Conservation (phyloP, 2,329 filamentous ascomycete genomes). For the Leptographium radiaticola region DNA sequence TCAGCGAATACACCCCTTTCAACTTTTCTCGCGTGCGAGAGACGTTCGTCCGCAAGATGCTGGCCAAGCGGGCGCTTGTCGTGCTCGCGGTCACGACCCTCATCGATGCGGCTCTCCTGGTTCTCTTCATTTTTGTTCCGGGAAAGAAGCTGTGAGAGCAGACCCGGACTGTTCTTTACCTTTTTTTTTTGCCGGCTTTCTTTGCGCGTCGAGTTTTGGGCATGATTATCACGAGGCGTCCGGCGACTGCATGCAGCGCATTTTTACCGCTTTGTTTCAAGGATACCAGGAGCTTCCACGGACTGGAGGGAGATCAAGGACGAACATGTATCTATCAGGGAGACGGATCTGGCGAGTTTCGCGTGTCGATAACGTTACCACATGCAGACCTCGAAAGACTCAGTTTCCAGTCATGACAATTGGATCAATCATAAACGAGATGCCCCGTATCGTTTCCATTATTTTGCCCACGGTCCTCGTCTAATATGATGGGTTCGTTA, state of each 20-base stretch:
- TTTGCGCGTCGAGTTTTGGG: background rate
- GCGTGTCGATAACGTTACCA: background rate
- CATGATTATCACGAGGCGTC: conserved; percentile 1
- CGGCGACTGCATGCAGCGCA: background rate
- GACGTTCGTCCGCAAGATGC: conserved; percentile 75
- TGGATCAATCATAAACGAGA: background rate
- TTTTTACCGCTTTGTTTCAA: conserved; percentile 4
- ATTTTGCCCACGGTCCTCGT: no score
- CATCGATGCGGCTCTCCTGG: conserved; percentile 68
- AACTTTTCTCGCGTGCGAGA: conserved; percentile 80
- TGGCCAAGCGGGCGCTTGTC: conserved; percentile 72
- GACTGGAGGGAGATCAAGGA: background rate
- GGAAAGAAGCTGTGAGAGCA: conserved; percentile 57
- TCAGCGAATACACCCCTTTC: conserved; percentile 94
- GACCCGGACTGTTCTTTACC: background rate
- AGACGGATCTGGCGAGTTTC: background rate
- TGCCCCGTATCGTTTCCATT: no score
- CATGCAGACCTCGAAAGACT: background rate
- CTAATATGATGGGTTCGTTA: no score
- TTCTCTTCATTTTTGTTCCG: conserved; percentile 90
- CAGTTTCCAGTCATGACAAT: background rate
- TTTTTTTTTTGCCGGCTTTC: background rate
- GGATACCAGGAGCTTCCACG: conserved; percentile 8
- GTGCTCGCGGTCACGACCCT: conserved; percentile 64
- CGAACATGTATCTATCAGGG: background rate